Conservation (phyloP, 2,329 filamentous ascomycete species). For the Ophiostoma angusticollis region DNA sequence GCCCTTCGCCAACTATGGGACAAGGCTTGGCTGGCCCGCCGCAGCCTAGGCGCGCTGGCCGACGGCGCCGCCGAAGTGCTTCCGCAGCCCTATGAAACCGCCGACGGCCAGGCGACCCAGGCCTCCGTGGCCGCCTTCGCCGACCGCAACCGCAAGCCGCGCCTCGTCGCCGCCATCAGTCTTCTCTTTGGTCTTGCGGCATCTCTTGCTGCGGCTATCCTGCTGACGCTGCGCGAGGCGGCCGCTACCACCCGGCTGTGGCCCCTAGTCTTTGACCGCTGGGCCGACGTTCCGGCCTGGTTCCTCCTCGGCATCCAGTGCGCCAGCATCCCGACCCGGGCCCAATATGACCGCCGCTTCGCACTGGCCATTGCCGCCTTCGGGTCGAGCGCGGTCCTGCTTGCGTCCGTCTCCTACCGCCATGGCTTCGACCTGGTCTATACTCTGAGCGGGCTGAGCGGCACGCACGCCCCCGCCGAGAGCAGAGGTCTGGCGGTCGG, state of each 20-base stretch:
- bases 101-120: constrained; percentile 22
- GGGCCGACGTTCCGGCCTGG: constrained; percentile 17
- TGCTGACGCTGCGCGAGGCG: constrained; percentile 7
- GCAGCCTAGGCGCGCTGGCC: constrained; percentile 3
- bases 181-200: constrained; percentile 17
- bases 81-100: constrained; percentile 19
- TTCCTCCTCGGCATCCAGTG: constrained; percentile 19
- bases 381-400: constrained; percentile 16
- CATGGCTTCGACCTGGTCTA: constrained; percentile 17
- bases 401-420: constrained; percentile 16
- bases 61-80: constrained; percentile 14
- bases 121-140: constrained; percentile 21
- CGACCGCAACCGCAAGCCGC: constrained; percentile 18
- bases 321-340: constrained; percentile 17
- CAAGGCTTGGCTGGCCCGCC: constrained; percentile 8
- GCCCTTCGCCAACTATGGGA: constrained; percentile 11
- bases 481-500: constrained; percentile 6
- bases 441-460: constrained; percentile 13
- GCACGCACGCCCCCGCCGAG: neutral
- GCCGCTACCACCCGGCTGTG: neutral
- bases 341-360: constrained; percentile 19
- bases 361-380: constrained; percentile 17
- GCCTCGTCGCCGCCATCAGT: constrained; percentile 17
- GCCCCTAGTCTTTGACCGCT: constrained; percentile 8
- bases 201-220: constrained; percentile 15